Percentiles rank a stretch among this genome's conserved stretches.
Conservation (phyloP, 2,329 filamentous ascomycete species). For the Lachnellula cervina region DNA sequence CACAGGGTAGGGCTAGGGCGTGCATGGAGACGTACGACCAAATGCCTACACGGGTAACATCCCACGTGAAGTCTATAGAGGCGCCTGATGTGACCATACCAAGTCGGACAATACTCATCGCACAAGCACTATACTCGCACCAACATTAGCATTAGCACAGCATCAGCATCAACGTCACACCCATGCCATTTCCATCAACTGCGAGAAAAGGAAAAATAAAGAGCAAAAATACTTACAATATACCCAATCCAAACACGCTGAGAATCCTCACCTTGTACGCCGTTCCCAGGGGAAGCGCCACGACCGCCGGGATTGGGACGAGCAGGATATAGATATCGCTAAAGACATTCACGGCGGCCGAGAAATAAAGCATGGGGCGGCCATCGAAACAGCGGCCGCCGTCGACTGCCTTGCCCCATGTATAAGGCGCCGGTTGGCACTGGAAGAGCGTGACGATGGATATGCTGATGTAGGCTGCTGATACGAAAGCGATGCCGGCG, state of each 20-base stretch:
- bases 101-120: not conserved
- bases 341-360: not conserved
- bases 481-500: conserved; percentile 1
- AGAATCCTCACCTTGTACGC: not conserved
- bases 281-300: not conserved
- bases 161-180: not conserved
- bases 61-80: conserved; percentile 1
- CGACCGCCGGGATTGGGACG: not conserved
- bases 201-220: too few relatives aligned
- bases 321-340: conserved; percentile 1
- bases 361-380: not conserved
- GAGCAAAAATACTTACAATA: not conserved
- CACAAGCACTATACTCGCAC: not conserved
- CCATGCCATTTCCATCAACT: too few relatives aligned
- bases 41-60: not conserved
- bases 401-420: not conserved
- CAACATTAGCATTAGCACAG: not conserved
- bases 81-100: too few relatives aligned
- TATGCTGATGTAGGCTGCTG: not conserved
- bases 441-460: not conserved
- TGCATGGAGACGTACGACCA: not conserved
- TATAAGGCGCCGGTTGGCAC: not conserved
- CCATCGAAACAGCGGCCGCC: not conserved
- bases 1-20: not conserved
- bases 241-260: not conserved